Evolutionary conservation across 2,329 filamentous ascomycete species (phyloP).

Genomic region (Akanthomyces lecanii): DNA sequence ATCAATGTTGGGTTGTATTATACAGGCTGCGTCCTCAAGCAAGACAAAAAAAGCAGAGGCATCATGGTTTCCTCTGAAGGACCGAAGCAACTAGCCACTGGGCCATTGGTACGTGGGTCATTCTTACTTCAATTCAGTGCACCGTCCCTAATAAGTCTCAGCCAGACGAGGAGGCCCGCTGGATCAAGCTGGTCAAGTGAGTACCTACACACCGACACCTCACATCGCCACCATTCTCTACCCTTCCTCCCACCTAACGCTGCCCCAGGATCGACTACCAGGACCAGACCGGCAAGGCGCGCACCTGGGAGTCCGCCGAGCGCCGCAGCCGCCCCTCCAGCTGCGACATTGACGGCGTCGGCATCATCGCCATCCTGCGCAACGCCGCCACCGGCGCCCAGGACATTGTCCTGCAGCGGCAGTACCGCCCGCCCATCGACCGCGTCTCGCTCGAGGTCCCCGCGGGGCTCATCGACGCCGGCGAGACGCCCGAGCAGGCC

Average conservation of each 20-base stretch:
- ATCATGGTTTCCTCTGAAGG: slow-evolving; percentile 38
- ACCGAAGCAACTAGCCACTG: slow-evolving; percentile 40
- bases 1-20: no score
- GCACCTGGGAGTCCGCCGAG: slow-evolving; percentile 70
- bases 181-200: slow-evolving; percentile 58
- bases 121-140: neutral
- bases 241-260: neutral
- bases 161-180: slow-evolving; percentile 51
- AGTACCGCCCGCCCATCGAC: slow-evolving; percentile 60
- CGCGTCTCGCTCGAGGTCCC: slow-evolving; percentile 60
- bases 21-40: no score
- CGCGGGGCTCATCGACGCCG: slow-evolving; percentile 59
- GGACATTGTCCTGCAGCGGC: slow-evolving; percentile 61
- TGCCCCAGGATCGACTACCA: slow-evolving; percentile 55
- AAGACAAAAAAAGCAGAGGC: neutral
- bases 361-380: slow-evolving; percentile 65
- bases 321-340: slow-evolving; percentile 61
- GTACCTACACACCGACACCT: neutral
- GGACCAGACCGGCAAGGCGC: slow-evolving; percentile 54
- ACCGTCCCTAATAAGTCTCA: slow-evolving; percentile 23
- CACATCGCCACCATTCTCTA: neutral
- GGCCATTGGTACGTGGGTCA: slow-evolving; percentile 38
- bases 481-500: slow-evolving; percentile 57
- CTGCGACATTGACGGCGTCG: slow-evolving; percentile 66
- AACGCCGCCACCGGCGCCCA: slow-evolving; percentile 39